phyloP scores from a whole-genome alignment of 169 alveolate genomes.

The Plasmodium gonderi region DNA sequence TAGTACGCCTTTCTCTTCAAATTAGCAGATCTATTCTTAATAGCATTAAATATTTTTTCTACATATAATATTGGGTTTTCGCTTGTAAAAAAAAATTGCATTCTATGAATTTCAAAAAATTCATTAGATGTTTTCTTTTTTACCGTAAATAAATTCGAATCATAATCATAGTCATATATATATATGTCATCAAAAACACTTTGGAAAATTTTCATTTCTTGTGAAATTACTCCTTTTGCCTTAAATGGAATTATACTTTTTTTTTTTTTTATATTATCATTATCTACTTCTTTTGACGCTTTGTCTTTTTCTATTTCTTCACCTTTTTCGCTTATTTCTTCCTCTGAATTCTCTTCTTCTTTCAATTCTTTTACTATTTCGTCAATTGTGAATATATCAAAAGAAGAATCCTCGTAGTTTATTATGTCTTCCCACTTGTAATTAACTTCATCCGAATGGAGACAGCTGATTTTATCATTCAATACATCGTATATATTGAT shows the following conservation, averaged over 20 bases:
- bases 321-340: not conserved
- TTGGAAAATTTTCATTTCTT: conserved; percentile 23
- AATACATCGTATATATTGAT: conserved; percentile 62
- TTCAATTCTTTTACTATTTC: conserved; percentile 63
- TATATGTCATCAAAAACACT: conserved; percentile 68
- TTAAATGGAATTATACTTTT: conserved; percentile 51
- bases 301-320: conserved; percentile 13
- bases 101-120: conserved; percentile 59
- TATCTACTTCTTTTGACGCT: not conserved
- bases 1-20: conserved; percentile 40
- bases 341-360: conserved; percentile 45
- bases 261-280: conserved; percentile 11
- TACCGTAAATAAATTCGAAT: conserved; percentile 58
- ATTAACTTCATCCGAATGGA: conserved; percentile 51
- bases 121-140: conserved; percentile 53
- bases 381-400: conserved; percentile 67
- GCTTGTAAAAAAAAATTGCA: conserved; percentile 71
- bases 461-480: conserved; percentile 43
- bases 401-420: conserved; percentile 68
- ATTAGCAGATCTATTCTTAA: conserved; percentile 52
- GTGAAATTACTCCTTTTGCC: conserved; percentile 70
- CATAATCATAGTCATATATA: conserved; percentile 57
- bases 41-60: conserved; percentile 63
- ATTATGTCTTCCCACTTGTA: conserved; percentile 68
- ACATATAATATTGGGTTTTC: conserved; percentile 58